Conservation (phyloP, 2,329 filamentous ascomycete genomes). For the Colletotrichum agaves region DNA sequence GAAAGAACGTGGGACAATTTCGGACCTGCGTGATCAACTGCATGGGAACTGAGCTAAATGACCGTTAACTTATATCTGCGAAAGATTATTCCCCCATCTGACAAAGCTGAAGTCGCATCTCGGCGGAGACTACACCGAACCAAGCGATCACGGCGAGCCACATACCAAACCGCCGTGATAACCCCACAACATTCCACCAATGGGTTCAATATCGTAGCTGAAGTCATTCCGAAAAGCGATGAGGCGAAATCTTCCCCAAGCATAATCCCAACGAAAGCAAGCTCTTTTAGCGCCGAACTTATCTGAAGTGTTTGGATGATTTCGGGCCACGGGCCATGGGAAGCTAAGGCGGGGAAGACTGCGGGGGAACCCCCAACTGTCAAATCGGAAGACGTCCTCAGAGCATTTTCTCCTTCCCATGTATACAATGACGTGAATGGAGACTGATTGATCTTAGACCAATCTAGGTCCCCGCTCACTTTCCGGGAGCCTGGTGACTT, state of each 20-base stretch:
- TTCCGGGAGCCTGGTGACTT: too few relatives aligned
- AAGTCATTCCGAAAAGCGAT: background rate
- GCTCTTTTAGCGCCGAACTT: slow-evolving; percentile 9
- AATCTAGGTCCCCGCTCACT: too few relatives aligned
- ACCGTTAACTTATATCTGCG: background rate
- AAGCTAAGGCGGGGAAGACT: slow-evolving; percentile 2
- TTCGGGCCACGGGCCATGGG: slow-evolving; percentile 17
- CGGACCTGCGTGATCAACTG: background rate
- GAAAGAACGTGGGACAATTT: background rate
- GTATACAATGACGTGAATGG: too few relatives aligned
- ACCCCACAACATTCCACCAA: slow-evolving; percentile 31
- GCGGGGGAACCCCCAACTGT: slow-evolving; percentile 14
- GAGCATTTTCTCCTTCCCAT: too few relatives aligned
- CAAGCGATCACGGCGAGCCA: slow-evolving; percentile 17
- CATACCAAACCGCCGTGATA: slow-evolving; percentile 12
- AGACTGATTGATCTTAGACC: too few relatives aligned
- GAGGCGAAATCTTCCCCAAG: background rate
- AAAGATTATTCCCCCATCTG: background rate
- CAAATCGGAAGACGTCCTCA: background rate
- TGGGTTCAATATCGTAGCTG: background rate
- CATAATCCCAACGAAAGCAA: background rate
- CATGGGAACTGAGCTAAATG: background rate
- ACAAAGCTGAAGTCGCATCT: slow-evolving; percentile 20
- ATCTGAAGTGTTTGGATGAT: background rate
- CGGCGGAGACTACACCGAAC: slow-evolving; percentile 31